Evolutionary conservation across 2,329 filamentous ascomycete genomes (phyloP).

Genomic region (Trichocomaceae sp.): DNA sequence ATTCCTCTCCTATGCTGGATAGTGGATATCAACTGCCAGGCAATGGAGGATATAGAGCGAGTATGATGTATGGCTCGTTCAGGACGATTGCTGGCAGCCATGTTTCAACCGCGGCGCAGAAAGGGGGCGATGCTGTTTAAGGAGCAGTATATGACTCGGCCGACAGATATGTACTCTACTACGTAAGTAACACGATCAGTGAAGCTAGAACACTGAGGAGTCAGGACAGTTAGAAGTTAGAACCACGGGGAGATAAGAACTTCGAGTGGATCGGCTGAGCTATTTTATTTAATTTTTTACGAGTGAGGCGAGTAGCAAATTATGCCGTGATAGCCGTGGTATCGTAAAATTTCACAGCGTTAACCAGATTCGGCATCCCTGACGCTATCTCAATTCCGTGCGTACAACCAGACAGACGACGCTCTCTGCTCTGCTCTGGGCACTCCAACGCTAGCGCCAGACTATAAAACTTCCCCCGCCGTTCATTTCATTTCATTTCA

Average conservation of each 20-base stretch:
- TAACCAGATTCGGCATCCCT: too few relatives aligned
- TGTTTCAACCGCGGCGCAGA: not conserved
- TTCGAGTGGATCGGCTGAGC: not conserved
- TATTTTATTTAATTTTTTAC: not conserved
- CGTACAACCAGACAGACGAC: too few relatives aligned
- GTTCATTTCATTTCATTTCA: not conserved
- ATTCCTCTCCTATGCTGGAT: too few relatives aligned
- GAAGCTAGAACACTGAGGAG: too few relatives aligned
- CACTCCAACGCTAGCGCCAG: not conserved
- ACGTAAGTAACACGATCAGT: too few relatives aligned
- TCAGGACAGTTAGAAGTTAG: too few relatives aligned
- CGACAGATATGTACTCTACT: too few relatives aligned
- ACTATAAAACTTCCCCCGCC: not conserved
- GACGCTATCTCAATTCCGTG: too few relatives aligned
- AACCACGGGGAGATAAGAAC: not conserved
- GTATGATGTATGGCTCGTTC: not conserved
- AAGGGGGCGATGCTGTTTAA: too few relatives aligned
- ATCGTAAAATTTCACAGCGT: too few relatives aligned
- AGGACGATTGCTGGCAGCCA: not conserved
- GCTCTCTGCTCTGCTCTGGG: not conserved
- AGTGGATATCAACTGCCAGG: not conserved
- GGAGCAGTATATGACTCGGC: too few relatives aligned
- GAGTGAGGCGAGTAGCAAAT: constrained; percentile 3
- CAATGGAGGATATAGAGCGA: not conserved
- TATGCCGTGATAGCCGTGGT: not conserved